Percentiles rank a stretch among this genome's conserved stretches.
Evolutionary conservation across 805 yeast genomes (phyloP).

Genomic region (Tetrapisispora namnaoensis): DNA sequence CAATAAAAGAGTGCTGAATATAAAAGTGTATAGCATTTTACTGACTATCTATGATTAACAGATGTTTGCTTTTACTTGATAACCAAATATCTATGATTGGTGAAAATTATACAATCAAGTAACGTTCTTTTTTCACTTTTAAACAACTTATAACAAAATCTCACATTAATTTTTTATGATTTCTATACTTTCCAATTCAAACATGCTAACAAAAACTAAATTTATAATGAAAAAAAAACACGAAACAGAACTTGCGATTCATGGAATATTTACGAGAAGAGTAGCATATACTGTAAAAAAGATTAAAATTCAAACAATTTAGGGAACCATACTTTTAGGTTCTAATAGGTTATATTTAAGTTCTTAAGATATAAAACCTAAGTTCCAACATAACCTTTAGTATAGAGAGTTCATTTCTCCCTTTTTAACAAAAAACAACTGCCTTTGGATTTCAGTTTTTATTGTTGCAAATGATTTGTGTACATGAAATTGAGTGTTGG

Average conservation of each 20-base stretch:
- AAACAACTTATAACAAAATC: not conserved
- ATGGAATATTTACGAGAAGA: not conserved
- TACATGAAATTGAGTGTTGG: not conserved
- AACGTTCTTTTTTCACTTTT: not conserved
- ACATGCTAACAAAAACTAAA: not conserved
- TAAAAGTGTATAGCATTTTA: not conserved
- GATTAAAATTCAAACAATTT: not conserved
- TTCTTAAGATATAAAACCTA: no score
- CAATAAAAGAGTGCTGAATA: constrained; percentile 3
- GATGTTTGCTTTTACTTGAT: not conserved
- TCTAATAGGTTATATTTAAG: no score
- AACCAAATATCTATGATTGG: no score
- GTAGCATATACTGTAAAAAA: not conserved
- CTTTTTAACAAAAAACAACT: constrained; percentile 44
- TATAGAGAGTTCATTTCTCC: constrained; percentile 47
- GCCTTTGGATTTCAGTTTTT: constrained; percentile 45
- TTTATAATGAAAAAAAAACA: not conserved
- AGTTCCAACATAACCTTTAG: not conserved
- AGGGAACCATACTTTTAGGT: not conserved
- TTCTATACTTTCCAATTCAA: not conserved
- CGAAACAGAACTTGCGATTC: not conserved
- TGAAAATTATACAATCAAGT: not conserved
- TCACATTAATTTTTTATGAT: not conserved
- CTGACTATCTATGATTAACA: not conserved
- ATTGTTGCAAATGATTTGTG: not conserved